phyloP scores from a whole-genome alignment of 2,329 filamentous ascomycete species.

The Alternaria panax region DNA sequence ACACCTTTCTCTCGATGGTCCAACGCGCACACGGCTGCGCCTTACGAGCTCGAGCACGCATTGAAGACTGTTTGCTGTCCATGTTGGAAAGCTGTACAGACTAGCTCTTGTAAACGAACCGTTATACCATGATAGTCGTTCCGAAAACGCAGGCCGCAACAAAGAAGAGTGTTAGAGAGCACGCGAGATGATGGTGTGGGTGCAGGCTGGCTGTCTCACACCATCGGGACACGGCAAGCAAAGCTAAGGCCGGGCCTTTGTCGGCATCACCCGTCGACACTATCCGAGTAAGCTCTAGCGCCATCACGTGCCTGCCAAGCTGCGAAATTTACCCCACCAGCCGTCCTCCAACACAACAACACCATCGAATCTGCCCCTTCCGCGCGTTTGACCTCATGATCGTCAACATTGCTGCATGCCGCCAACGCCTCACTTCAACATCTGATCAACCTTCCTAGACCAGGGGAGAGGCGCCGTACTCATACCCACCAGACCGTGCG shows the following conservation, averaged over 20 bases:
- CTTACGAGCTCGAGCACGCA: background rate
- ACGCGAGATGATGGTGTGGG: conserved; percentile 12
- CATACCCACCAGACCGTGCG: conserved; percentile 41
- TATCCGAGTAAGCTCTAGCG: conserved; percentile 25
- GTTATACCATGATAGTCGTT: background rate
- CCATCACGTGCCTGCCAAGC: conserved; percentile 39
- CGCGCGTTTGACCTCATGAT: conserved; percentile 18
- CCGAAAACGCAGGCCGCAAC: background rate
- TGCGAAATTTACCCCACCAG: conserved; percentile 45
- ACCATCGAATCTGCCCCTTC: conserved; percentile 24
- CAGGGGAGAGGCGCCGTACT: conserved; percentile 32
- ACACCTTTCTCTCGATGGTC: background rate
- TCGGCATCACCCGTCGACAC: conserved; percentile 21
- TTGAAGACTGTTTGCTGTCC: background rate
- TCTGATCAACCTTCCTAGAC: conserved; percentile 16
- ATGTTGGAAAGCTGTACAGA: background rate
- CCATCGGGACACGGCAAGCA: conserved; percentile 11
- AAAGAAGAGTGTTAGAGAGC: conserved; percentile 3
- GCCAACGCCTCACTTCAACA: conserved; percentile 4
- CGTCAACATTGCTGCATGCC: conserved; percentile 9
- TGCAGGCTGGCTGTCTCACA: conserved; percentile 8
- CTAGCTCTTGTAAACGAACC: background rate
- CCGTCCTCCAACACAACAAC: conserved; percentile 37
- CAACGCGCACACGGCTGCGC: background rate
- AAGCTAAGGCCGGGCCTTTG: conserved; percentile 24